Base-by-base conservation (phyloP, 345 rosid species). In the Triadica sebifera region DNA sequence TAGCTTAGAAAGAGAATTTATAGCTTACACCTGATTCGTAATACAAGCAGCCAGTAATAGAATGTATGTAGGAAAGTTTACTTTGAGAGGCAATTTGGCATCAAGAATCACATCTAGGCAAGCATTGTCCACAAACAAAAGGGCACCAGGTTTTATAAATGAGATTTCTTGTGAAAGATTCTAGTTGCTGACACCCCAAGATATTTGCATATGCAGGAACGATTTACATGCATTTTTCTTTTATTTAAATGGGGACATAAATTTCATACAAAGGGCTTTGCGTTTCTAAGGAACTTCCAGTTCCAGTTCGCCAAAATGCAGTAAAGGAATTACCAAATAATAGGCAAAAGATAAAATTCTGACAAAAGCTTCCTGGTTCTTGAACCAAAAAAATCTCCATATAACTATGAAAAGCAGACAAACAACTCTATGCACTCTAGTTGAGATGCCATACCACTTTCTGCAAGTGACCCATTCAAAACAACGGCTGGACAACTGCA, bases 211-310 rank as follows among this genome's bases (percentile, higher is more conserved):
- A 10, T n/a, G 22, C 67, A 17, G 39, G 67, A 47, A 63, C 38
- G 47, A 37, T 16, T 38, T 39, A 63, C 47, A 63, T 17, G 49
- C 22, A 19, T 39, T 16, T 41, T 64, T 2, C 11, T 65, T n/a
- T 66, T 20, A 17, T 50, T 67, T 25, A 8, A 6, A 8, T 2
- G 24, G 71, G 41, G 5, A 22, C 11, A 66, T n/a, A 20, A 46
- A 66, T 20, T 1, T 46, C 12, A 66, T 67, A 67, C 71, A 67
- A 49, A 67, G 43, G 70, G n/a, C n/a, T n/a, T n/a, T n/a, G n/a
- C n/a, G n/a, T n/a, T n/a, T n/a, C n/a, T n/a, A n/a, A n/a, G n/a
- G n/a, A n/a, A 58, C 41, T 50, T 67, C 2, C 1, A 25, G 7
- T 67, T 50, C 24, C 43, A 25, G 53, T 15, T 49, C 15, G 43